phyloP scores from a whole-genome alignment of 2,329 filamentous ascomycete genomes.

The Trichoderma polysporum region DNA sequence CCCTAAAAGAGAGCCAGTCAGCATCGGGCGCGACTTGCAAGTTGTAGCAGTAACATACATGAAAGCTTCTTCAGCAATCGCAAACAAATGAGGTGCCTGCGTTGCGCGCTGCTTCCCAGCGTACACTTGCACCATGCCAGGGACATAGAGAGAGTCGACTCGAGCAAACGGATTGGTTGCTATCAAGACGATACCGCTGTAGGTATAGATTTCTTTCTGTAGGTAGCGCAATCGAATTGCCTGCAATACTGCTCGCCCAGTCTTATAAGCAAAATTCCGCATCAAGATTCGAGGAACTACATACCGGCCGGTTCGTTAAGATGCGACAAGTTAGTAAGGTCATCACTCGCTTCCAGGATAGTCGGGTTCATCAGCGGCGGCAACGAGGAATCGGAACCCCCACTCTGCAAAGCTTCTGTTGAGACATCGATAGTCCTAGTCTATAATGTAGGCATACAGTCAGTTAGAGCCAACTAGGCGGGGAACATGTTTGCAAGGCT shows the following conservation, averaged over 20 bases:
- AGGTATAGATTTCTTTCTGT: constrained; percentile 99
- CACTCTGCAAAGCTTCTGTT: constrained; percentile 70
- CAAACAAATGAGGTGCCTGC: constrained; percentile 96
- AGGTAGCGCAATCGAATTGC: constrained; percentile 95
- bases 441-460: constrained; percentile 45
- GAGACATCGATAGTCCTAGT: constrained; percentile 78
- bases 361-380: constrained; percentile 97
- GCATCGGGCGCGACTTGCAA: constrained; percentile 24
- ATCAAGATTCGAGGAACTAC: constrained; percentile 18
- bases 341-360: constrained; percentile 97
- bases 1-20: constrained; percentile 55
- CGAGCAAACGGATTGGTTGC: constrained; percentile 97
- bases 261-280: constrained; percentile 27
- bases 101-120: constrained; percentile 95
- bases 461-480: constrained; percentile 13
- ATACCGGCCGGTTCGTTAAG: constrained; percentile 95
- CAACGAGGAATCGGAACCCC: constrained; percentile 68
- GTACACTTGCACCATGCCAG: constrained; percentile 99
- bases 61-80: constrained; percentile 98
- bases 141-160: constrained; percentile 96
- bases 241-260: constrained; percentile 70
- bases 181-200: constrained; percentile 97
- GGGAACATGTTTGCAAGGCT: background rate
- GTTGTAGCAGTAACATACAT: constrained; percentile 60
- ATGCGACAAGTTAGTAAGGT: constrained; percentile 95